These are phyloP conservation scores for Triangularia verruculosa DNA, from an alignment of 2,329 filamentous ascomycete genomes.

Conservation along the genomic window DNA sequence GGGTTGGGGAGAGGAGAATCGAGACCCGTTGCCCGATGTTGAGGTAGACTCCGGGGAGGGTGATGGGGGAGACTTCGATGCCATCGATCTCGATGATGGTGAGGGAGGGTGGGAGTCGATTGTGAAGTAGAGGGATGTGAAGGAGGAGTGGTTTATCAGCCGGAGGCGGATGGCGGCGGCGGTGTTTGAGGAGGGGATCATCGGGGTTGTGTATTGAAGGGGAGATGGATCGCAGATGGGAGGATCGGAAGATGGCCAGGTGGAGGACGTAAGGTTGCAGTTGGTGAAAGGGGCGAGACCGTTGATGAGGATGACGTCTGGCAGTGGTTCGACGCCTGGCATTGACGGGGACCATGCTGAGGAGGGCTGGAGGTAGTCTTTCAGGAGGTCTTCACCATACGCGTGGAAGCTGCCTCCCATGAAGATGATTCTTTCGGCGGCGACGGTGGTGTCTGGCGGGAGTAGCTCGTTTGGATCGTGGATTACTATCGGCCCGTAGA, in stretches of 20 bases:
- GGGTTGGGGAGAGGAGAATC: conserved; percentile 36
- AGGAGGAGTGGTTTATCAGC: conserved; percentile 41
- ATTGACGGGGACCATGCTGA: background rate
- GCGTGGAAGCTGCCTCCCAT: background rate
- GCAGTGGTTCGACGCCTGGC: background rate
- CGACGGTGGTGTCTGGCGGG: background rate
- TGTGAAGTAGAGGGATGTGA: conserved; percentile 39
- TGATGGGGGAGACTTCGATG: conserved; percentile 36
- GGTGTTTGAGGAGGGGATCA: background rate
- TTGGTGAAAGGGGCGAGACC: background rate
- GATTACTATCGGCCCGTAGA: background rate
- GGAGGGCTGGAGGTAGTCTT: background rate
- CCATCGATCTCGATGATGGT: conserved; percentile 41
- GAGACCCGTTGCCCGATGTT: conserved; percentile 41
- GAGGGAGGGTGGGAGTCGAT: conserved; percentile 37
- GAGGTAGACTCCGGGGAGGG: conserved; percentile 36
- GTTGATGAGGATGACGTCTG: background rate
- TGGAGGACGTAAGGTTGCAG: background rate
- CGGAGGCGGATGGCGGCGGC: conserved; percentile 34
- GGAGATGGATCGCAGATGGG: background rate
- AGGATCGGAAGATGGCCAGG: background rate
- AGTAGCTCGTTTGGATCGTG: background rate
- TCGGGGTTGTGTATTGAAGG: background rate
- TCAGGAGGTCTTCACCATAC: background rate
- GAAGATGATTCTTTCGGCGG: background rate